phyloP scores from a whole-genome alignment of 2,329 filamentous ascomycete species.

The Drechslerella dactyloides region DNA sequence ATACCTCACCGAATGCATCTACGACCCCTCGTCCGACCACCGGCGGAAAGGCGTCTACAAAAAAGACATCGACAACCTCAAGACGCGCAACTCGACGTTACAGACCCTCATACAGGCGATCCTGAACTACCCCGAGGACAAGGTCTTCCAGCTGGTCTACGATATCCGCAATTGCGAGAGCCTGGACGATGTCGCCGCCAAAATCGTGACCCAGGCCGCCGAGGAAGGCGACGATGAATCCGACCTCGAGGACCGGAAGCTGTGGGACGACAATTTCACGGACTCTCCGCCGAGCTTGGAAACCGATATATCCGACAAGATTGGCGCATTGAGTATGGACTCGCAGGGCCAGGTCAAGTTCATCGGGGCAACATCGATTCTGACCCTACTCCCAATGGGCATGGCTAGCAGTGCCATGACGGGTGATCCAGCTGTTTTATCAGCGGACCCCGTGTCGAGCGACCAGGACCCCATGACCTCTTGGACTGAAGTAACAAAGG shows the following conservation, averaged over 20 bases:
- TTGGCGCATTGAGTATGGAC: slow-evolving; percentile 43
- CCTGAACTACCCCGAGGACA: slow-evolving; percentile 80
- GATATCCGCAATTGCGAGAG: slow-evolving; percentile 86
- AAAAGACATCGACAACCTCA: slow-evolving; percentile 86
- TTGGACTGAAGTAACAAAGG: slow-evolving; percentile 86
- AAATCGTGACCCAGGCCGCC: slow-evolving; percentile 65
- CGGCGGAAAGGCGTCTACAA: slow-evolving; percentile 96
- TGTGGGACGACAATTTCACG: slow-evolving; percentile 64
- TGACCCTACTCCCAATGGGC: slow-evolving; percentile 46
- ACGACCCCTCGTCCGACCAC: slow-evolving; percentile 95
- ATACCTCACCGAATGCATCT: slow-evolving; percentile 87
- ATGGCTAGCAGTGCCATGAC: slow-evolving; percentile 50
- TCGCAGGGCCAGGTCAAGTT: slow-evolving; percentile 48
- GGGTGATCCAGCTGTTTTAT: slow-evolving; percentile 32
- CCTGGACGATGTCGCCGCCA: slow-evolving; percentile 69
- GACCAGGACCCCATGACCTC: slow-evolving; percentile 71
- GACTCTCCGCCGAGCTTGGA: slow-evolving; percentile 64
- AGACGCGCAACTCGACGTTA: slow-evolving; percentile 83
- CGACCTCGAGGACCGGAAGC: slow-evolving; percentile 56
- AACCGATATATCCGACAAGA: slow-evolving; percentile 53
- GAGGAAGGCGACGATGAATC: slow-evolving; percentile 58
- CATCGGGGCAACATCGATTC: slow-evolving; percentile 41
- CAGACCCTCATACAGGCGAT: slow-evolving; percentile 94
- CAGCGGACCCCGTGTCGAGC: slow-evolving; percentile 21
- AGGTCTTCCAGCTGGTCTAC: slow-evolving; percentile 79